A percentile compares a stretch with the other conserved stretches of the same genome.
phyloP scores from a whole-genome alignment of 2,329 filamentous ascomycete genomes.

The Immersiporthe knoxdaviesiana region DNA sequence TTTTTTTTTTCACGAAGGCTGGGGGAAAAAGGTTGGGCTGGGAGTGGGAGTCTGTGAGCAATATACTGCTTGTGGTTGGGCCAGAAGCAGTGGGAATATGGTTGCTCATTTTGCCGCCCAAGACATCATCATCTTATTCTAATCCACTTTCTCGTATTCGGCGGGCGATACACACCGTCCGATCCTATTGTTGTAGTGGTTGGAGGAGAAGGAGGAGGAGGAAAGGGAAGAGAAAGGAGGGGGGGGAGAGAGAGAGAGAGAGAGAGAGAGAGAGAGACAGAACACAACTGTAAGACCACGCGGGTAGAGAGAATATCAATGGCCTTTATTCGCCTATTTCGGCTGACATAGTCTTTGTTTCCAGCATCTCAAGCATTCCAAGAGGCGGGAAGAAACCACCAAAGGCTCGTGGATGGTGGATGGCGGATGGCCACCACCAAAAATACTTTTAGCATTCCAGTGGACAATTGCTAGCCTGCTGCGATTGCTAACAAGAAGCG shows the following conservation, averaged over 20 bases:
- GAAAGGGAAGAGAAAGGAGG: not conserved
- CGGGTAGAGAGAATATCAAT: constrained; percentile 30
- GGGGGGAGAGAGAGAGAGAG: too few relatives aligned
- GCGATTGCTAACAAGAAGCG: constrained; percentile 28
- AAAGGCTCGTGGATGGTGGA: constrained; percentile 8
- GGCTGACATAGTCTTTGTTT: constrained; percentile 45
- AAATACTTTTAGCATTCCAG: constrained; percentile 32
- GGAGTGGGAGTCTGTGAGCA: constrained; percentile 35
- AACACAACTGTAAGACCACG: constrained; percentile 32
- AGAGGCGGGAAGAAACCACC: constrained; percentile 24
- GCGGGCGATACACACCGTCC: constrained; percentile 9
- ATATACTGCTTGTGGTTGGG: constrained; percentile 28
- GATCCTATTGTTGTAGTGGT: constrained; percentile 11
- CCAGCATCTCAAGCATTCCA: constrained; percentile 34
- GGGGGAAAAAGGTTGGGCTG: constrained; percentile 30
- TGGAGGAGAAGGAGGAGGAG: not conserved
- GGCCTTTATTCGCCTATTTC: constrained; percentile 36
- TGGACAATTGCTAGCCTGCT: constrained; percentile 34
- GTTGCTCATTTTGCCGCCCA: constrained; percentile 26
- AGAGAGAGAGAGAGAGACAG: not conserved
- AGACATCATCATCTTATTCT: constrained; percentile 21
- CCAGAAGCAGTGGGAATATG: constrained; percentile 20
- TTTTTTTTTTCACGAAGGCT: constrained; percentile 8
- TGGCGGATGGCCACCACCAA: constrained; percentile 2
- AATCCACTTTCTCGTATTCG: constrained; percentile 14